Conservation (phyloP, 371 early-diverging fungal species). For the Blakeslea trispora region DNA sequence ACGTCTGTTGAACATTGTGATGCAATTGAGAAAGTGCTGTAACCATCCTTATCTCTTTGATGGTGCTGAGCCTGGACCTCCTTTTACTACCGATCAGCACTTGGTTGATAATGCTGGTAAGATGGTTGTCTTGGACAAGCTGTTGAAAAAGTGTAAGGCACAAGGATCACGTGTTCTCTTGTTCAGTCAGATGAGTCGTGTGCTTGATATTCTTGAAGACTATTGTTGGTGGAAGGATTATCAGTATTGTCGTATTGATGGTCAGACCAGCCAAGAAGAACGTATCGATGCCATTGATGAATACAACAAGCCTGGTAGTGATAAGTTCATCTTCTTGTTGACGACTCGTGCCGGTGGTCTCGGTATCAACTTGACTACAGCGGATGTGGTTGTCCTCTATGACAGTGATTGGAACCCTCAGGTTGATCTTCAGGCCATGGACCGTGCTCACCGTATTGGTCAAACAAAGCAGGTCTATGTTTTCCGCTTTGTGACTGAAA, state of each 20-base stretch:
- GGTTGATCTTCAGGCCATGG: conserved; percentile 95
- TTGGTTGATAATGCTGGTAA: conserved; percentile 94
- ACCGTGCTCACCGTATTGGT: conserved; percentile 99
- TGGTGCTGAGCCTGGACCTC: conserved; percentile 91
- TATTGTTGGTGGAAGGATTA: conserved; percentile 92
- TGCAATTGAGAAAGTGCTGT: conserved; percentile 99
- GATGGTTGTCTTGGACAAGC: conserved; percentile 93
- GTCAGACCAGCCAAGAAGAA: conserved; percentile 94
- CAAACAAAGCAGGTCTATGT: conserved; percentile 99
- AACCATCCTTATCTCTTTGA: conserved; percentile 99
- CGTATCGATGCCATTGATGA: conserved; percentile 94
- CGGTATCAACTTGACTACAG: conserved; percentile 98
- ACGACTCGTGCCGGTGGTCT: conserved; percentile 99
- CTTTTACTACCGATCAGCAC: conserved; percentile 97
- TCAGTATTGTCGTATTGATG: conserved; percentile 98
- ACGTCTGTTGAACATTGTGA: conserved; percentile 95
- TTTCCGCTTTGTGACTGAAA: conserved; percentile 97
- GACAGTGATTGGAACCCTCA: conserved; percentile 99
- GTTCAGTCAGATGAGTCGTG: conserved; percentile 98
- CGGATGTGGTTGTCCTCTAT: conserved; percentile 97
- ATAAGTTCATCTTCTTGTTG: conserved; percentile 95
- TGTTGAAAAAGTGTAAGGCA: conserved; percentile 81
- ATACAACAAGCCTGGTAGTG: conserved; percentile 89
- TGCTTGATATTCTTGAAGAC: conserved; percentile 99
- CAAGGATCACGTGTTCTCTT: conserved; percentile 96